Evolutionary conservation across 2,329 filamentous ascomycete species (phyloP), one percentile per base, ranked within the genome.

Genomic region (Colletotrichum sp.): DNA sequence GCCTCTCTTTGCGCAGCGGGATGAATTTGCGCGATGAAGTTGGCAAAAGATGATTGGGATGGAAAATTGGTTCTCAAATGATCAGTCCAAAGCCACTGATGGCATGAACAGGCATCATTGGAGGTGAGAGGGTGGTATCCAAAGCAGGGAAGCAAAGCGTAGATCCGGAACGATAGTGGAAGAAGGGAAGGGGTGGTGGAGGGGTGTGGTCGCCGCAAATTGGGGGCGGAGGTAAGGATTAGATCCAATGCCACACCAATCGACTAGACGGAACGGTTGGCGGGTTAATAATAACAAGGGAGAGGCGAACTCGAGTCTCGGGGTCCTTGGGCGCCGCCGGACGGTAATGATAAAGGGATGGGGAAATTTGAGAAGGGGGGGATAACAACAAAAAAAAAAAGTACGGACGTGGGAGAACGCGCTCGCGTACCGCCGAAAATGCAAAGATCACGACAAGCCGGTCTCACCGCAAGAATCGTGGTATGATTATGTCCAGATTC

Each of bases 61-160:
- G 34, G 71, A 61, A 61, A 69, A 28, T 24, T 76, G 65, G 13
- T 48, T 36, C 32, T 74, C 65, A 73, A 74, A 32, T 52, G 57
- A 26, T 32, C 18, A 68, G 48, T 72, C 26, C 24, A 30, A 59
- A 72, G 64, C 73, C 73, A 59, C 73, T 75, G 69, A 72, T 75
- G 69, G 69, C 73, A 75, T 72, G 26, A 69, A 74, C 71, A 69
- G 74, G 64, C 65, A 69, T 66, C 57, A 74, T 68, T 52, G 59
- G 43, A 69, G 59, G 65, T 73, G 57, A 60, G 39, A 24, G 68
- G 43, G 59, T 32, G 59, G 48, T 73, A 52, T 21, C 59, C 64
- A 69, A 71, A 60, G 57, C 73, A 75, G 57, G 69, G 63, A 74
- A 74, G 59, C 28, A 69, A 39, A 65, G 43, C 13, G 74, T 43